Evolutionary conservation across 768 basidiomycete genomes (phyloP).

Genomic region (Lentinula guzmanii): DNA sequence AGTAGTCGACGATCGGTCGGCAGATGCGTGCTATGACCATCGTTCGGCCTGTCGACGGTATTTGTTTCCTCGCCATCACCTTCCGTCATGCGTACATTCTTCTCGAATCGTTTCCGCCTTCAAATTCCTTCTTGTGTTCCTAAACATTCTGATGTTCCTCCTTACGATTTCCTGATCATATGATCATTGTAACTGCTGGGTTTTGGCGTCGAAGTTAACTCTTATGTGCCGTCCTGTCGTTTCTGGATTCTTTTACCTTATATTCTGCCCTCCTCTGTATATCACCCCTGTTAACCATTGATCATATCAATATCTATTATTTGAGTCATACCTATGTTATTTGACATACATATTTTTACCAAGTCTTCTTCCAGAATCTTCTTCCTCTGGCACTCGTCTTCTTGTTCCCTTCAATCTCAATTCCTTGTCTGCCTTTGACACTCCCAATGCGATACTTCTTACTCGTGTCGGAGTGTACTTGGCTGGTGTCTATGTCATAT

Average conservation of each 20-base stretch:
- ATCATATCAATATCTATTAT: background rate
- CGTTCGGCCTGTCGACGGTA: background rate
- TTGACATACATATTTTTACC: background rate
- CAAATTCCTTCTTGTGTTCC: background rate
- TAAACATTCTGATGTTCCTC: background rate
- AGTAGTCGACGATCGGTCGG: background rate
- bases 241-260: background rate
- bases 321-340: background rate
- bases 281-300: background rate
- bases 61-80: background rate
- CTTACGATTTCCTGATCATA: background rate
- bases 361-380: background rate
- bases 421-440: too few species aligned
- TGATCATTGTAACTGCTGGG: background rate
- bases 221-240: background rate
- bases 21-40: background rate
- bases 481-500: too few species aligned
- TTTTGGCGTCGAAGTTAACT: background rate
- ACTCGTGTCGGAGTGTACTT: too few species aligned
- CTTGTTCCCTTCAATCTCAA: too few species aligned
- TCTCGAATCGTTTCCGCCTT: background rate
- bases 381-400: too few species aligned
- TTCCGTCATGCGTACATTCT: background rate
- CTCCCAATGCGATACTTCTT: too few species aligned
- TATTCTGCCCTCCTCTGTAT: background rate